Evolutionary conservation across 352 stramenopile species (phyloP), one percentile per base, ranked within the genome.

Genomic region (Phytophthora melonis): DNA sequence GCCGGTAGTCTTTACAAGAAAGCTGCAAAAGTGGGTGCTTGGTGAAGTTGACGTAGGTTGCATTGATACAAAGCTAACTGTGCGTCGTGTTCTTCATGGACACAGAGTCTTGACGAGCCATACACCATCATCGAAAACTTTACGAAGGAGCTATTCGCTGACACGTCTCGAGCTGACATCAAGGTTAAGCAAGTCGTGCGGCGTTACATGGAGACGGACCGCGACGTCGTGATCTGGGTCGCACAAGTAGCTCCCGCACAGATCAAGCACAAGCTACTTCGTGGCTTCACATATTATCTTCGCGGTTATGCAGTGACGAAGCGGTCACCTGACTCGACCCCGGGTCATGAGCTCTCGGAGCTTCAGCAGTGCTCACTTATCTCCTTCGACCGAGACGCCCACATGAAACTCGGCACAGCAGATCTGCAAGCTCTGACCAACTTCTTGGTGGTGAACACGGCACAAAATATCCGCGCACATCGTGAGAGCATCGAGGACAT

Each of bases 91-190:
- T 23, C 45, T 14, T 3, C 6, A 25, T 1, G 6, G 10, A 2
- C 19, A 1, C 50, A 57, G 50, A 34, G 39, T 57, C 50, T 57
- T 23, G 50, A 57, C 23, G 21, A 57, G 13, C 23, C 50, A 21
- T 57, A 57, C 23, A 57, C 50, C 1, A 57, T 57, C 5, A 57
- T 57, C n/a, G 50, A 57, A 34, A 36, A 57, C 23, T 57, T 57
- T 16, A 57, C 50, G 14, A 57, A 57, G 13, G 50, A 57, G 16
- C 21, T 57, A 5, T 57, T 18, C 50, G 21, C 50, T 0, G 10
- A 57, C 23, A 23, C 21, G 5, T 57, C 50, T 39, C 50, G 50
- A 11, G 50, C 50, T 2, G 50, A 57, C 23, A 36, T 57, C 13
- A 19, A 36, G 9, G 23, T 36, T 1, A 57, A 57, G 50, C 50